A percentile compares a stretch with the other conserved stretches of the same genome.
These are phyloP conservation scores for Tetragonia tetragonoides DNA, from an alignment of 148 eudicot genomes.

Conservation along the genomic window DNA sequence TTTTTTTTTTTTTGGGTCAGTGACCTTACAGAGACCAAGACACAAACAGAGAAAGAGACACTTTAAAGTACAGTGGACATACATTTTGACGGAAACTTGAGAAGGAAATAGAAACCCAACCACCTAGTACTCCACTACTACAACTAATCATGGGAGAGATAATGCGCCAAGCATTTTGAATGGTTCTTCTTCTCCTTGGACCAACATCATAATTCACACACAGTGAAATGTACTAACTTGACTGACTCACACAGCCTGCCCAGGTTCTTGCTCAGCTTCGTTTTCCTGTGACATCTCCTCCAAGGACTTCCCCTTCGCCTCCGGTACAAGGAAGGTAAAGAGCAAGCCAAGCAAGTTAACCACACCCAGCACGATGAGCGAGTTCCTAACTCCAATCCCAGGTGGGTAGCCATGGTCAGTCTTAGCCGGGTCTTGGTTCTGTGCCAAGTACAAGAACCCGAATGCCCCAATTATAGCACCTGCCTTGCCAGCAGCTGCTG, in stretches of 20 bases:
- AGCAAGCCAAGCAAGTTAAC: constrained; percentile 38
- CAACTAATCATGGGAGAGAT: too few species aligned
- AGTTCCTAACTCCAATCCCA: constrained; percentile 53
- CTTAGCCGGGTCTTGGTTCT: constrained; percentile 36
- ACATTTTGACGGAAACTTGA: too few species aligned
- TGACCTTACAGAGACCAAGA: background rate
- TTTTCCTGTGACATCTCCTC: constrained; percentile 61
- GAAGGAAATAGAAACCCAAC: background rate
- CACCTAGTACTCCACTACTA: too few species aligned
- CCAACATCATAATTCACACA: background rate
- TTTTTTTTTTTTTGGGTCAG: background rate
- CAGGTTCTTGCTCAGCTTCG: constrained; percentile 23
- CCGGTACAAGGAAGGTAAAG: constrained; percentile 59
- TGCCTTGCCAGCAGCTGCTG: constrained; percentile 61
- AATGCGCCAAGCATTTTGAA: too few species aligned
- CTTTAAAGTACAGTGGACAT: background rate
- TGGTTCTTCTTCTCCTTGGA: too few species aligned
- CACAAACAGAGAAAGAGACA: background rate
- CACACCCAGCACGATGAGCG: constrained; percentile 40
- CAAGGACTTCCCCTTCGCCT: constrained; percentile 58
- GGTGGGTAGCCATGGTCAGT: constrained; percentile 52
- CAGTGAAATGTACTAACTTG: background rate
- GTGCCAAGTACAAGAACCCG: constrained; percentile 60
- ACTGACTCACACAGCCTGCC: constrained; percentile 12
- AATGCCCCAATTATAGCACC: constrained; percentile 64